Evolutionary conservation across 2,329 filamentous ascomycete genomes (phyloP).

Genomic region (Aspergillus carbonarius): DNA sequence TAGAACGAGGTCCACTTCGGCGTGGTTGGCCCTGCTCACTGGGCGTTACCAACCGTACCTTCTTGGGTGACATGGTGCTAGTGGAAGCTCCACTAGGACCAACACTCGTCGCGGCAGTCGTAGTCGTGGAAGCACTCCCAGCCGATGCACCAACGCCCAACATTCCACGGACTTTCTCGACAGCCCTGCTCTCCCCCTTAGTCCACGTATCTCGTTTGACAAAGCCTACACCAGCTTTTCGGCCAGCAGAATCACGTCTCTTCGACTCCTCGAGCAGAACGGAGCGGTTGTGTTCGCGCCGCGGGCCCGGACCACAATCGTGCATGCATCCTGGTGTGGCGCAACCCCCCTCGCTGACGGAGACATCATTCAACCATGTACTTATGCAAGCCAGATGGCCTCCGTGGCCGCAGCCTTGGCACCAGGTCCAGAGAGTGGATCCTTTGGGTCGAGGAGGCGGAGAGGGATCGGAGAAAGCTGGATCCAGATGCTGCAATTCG

Average conservation of each 20-base stretch:
- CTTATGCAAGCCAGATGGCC: constrained; percentile 59
- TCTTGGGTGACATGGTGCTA: constrained; percentile 43
- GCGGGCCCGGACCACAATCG: constrained; percentile 56
- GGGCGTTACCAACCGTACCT: constrained; percentile 46
- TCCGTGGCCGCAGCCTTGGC: constrained; percentile 61
- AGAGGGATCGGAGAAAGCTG: constrained; percentile 19
- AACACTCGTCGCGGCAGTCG: constrained; percentile 22
- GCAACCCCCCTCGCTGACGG: constrained; percentile 55
- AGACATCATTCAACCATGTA: constrained; percentile 54
- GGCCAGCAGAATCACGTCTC: constrained; percentile 32
- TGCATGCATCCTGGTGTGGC: constrained; percentile 60
- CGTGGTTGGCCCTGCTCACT: constrained; percentile 39
- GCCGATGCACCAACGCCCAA: constrained; percentile 34
- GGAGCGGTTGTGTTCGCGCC: constrained; percentile 42
- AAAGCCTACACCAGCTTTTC: constrained; percentile 34
- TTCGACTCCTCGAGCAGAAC: constrained; percentile 33
- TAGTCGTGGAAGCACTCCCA: constrained; percentile 22
- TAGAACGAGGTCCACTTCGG: constrained; percentile 20
- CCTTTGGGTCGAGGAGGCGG: constrained; percentile 31
- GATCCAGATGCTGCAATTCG: constrained; percentile 27
- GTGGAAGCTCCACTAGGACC: constrained; percentile 28
- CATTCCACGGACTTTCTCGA: constrained; percentile 47
- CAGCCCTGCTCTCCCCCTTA: constrained; percentile 46
- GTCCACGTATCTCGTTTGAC: constrained; percentile 48
- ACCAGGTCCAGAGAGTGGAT: constrained; percentile 54